phyloP scores from a whole-genome alignment of 768 basidiomycete genomes.

The Agrocybe chaxingu region DNA sequence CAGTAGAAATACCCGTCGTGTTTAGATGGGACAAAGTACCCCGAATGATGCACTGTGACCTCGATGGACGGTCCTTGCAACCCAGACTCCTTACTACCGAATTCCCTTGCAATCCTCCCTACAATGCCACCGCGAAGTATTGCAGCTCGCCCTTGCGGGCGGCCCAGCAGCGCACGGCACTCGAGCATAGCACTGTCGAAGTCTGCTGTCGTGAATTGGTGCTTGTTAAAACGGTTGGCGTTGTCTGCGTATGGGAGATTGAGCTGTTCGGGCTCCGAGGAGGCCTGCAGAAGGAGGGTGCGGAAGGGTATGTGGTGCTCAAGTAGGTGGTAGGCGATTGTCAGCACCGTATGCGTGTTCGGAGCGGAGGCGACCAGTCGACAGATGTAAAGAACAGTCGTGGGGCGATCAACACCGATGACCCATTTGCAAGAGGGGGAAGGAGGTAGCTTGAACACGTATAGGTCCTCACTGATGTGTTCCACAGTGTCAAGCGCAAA shows the following conservation, averaged over 20 bases:
- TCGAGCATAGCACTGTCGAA: background rate
- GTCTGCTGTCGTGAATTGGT: constrained; percentile 1
- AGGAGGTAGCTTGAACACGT: no score
- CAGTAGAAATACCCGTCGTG: background rate
- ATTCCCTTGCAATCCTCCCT: constrained; percentile 9
- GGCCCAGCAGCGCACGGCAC: background rate
- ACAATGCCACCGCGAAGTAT: constrained; percentile 11
- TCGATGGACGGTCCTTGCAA: constrained; percentile 11
- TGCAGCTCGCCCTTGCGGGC: constrained; percentile 7
- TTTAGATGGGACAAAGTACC: background rate
- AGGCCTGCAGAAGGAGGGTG: background rate
- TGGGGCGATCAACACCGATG: no score
- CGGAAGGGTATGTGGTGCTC: background rate
- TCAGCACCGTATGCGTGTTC: background rate
- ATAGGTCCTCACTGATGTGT: no score
- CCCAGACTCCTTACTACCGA: constrained; percentile 1
- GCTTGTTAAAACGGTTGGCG: background rate
- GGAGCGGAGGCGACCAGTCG: background rate
- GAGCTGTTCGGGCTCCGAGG: background rate
- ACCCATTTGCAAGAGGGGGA: no score
- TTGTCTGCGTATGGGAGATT: background rate
- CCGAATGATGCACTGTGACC: background rate
- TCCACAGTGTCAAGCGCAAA: no score
- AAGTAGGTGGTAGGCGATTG: constrained; percentile 3
- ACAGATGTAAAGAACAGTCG: no score